phyloP scores from a whole-genome alignment of 768 basidiomycete species.

The Termitomyces sp. region DNA sequence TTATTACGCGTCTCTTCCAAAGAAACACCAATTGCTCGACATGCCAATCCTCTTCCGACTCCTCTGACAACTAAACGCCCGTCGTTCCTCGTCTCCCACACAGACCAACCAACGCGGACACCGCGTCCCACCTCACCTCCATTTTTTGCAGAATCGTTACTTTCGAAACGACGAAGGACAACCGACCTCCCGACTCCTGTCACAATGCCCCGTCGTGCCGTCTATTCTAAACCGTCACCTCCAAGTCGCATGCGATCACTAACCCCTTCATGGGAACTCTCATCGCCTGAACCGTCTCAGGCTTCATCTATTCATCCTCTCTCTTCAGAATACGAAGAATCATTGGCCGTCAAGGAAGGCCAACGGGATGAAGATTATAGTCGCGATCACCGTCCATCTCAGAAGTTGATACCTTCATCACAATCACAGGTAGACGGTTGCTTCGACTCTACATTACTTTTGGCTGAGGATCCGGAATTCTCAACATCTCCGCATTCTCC shows the following conservation, averaged over 20 bases:
- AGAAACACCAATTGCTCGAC: background rate
- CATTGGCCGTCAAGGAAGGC: background rate
- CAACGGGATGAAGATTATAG: background rate
- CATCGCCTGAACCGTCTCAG: background rate
- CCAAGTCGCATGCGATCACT: background rate
- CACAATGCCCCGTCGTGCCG: constrained; percentile 5
- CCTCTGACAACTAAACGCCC: background rate
- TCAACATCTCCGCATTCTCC: background rate
- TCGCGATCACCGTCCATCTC: constrained; percentile 3
- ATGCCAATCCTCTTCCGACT: background rate
- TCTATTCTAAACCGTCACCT: background rate
- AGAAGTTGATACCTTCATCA: constrained; percentile 28
- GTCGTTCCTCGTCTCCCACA: constrained; percentile 1
- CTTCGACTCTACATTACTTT: background rate
- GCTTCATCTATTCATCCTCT: background rate
- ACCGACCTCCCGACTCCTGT: constrained; percentile 3
- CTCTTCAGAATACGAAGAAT: background rate
- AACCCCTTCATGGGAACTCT: background rate
- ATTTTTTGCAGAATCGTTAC: background rate
- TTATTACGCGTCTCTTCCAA: background rate
- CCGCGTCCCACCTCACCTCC: background rate
- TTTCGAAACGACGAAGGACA: background rate
- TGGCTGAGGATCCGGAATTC: background rate
- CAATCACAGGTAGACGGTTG: constrained; percentile 25
- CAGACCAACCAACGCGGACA: background rate